A percentile compares a stretch with the other conserved stretches of the same genome.
These are phyloP conservation scores for Hanseniaspora thailandica DNA, from an alignment of 805 yeast species.

Conservation along the genomic window DNA sequence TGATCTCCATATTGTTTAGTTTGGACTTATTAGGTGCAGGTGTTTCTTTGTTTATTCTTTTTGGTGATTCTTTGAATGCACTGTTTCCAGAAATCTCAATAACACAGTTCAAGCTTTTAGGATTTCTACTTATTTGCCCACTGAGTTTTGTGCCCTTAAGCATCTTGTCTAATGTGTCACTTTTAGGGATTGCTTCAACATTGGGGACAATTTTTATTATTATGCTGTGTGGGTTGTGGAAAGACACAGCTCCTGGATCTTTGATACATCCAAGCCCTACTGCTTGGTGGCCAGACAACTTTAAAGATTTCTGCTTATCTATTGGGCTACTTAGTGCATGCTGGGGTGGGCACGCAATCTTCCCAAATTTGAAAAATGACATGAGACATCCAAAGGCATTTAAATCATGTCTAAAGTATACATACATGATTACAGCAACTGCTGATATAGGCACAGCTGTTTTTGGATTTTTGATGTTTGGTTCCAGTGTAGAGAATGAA, in stretches of 20 bases:
- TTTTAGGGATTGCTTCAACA: constrained; percentile 63
- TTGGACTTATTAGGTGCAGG: constrained; percentile 72
- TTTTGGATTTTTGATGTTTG: constrained; percentile 72
- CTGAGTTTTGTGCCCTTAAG: constrained; percentile 71
- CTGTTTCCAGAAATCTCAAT: constrained; percentile 44
- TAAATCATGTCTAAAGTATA: constrained; percentile 39
- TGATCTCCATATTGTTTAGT: constrained; percentile 63
- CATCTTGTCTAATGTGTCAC: constrained; percentile 53
- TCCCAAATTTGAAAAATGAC: constrained; percentile 60
- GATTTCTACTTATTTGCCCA: constrained; percentile 64
- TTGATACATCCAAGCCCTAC: constrained; percentile 45
- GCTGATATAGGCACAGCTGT: constrained; percentile 56
- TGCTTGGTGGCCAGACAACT: constrained; percentile 49
- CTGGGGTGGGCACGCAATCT: constrained; percentile 76
- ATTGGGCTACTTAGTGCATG: constrained; percentile 66
- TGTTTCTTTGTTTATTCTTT: constrained; percentile 65
- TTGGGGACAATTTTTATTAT: constrained; percentile 50
- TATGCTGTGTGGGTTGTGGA: constrained; percentile 51
- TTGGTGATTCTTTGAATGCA: constrained; percentile 75
- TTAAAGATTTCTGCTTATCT: constrained; percentile 43
- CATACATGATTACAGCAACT: constrained; percentile 48
- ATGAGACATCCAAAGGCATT: constrained; percentile 57
- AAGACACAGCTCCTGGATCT: constrained; percentile 61
- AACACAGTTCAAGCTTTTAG: constrained; percentile 50
- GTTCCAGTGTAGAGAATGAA: constrained; percentile 53